Percentiles rank a stretch among this genome's conserved stretches.
Conservation (phyloP, 192 early-diverging fungal genomes). For the Backusella australiensis region DNA sequence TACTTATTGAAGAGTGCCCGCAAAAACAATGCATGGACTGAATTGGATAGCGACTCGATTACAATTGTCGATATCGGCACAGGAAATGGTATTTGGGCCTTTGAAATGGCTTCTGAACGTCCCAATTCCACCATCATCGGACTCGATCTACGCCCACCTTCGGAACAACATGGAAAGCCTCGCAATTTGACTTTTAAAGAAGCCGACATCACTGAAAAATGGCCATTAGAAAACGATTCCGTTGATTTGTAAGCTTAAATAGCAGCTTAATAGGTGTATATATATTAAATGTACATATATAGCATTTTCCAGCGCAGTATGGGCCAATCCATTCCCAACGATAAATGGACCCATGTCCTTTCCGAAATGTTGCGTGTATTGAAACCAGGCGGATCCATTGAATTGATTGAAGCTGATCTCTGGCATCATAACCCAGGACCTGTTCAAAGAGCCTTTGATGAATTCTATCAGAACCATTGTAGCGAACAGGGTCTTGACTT, state of each 20-base stretch:
- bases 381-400: conserved; percentile 29
- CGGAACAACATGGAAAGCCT: conserved; percentile 21
- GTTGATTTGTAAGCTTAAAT: conserved; percentile 33
- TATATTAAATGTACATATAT: background rate
- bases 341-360: conserved; percentile 28
- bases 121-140: conserved; percentile 24
- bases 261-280: background rate
- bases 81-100: conserved; percentile 39
- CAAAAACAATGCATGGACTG: conserved; percentile 33
- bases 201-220: conserved; percentile 25
- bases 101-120: conserved; percentile 32
- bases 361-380: conserved; percentile 32
- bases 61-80: conserved; percentile 34
- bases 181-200: conserved; percentile 26
- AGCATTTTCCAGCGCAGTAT: conserved; percentile 37
- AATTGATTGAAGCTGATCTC: conserved; percentile 35
- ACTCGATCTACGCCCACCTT: conserved; percentile 24
- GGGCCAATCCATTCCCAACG: conserved; percentile 16
- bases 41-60: background rate
- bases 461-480: conserved; percentile 21
- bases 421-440: conserved; percentile 37
- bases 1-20: conserved; percentile 35
- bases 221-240: conserved; percentile 28
- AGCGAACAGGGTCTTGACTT: conserved; percentile 19
- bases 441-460: conserved; percentile 26